Percentiles rank a stretch among this genome's conserved stretches.
These are phyloP conservation scores for Periglandula ipomoeae DNA, from an alignment of 2,329 filamentous ascomycete species.

Conservation along the genomic window DNA sequence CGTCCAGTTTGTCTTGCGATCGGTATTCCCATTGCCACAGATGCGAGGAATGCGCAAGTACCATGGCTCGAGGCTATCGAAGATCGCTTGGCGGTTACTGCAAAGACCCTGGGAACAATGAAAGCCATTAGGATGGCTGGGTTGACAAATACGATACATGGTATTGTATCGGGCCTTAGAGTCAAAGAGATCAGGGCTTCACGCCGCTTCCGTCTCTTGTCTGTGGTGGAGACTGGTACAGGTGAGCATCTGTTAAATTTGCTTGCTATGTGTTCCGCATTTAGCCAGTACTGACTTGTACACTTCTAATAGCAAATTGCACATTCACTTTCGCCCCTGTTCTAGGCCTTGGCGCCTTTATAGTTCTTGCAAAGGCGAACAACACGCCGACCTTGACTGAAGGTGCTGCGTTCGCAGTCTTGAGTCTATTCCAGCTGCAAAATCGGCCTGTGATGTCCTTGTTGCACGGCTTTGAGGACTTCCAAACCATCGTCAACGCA, in stretches of 20 bases:
- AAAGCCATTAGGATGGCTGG: constrained; percentile 35
- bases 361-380: constrained; percentile 9
- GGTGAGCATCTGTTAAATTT: background rate
- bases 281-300: constrained; percentile 6
- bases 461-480: constrained; percentile 13
- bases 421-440: constrained; percentile 14
- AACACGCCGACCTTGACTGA: constrained; percentile 11
- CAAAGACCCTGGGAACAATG: constrained; percentile 20
- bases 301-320: constrained; percentile 8
- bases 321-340: constrained; percentile 12
- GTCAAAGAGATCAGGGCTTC: constrained; percentile 25
- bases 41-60: constrained; percentile 14
- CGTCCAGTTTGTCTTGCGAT: constrained; percentile 7
- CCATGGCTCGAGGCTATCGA: constrained; percentile 20
- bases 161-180: constrained; percentile 24
- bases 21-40: constrained; percentile 14
- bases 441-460: constrained; percentile 13
- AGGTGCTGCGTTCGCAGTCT: constrained; percentile 12
- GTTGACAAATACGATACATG: constrained; percentile 22
- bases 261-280: background rate
- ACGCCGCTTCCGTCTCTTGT: constrained; percentile 16
- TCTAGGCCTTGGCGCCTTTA: constrained; percentile 12
- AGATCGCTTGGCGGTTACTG: constrained; percentile 15
- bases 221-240: constrained; percentile 5
- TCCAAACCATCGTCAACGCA: constrained; percentile 14